Percentiles rank a stretch among this genome's conserved stretches.
phyloP scores from a whole-genome alignment of 441 rosid species.

The Biscutella laevigata region DNA sequence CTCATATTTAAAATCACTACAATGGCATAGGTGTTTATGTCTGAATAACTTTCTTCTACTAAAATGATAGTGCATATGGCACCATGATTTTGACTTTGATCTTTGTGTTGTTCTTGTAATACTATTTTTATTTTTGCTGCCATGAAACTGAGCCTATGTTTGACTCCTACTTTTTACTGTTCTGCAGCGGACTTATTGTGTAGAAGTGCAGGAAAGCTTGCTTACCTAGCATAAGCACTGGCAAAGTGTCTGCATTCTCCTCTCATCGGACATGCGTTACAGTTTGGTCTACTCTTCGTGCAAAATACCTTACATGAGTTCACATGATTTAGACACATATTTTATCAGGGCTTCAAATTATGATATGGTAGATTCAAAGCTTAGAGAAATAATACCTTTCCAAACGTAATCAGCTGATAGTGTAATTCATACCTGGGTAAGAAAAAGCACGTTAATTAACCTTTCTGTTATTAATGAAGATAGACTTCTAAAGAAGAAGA shows the following conservation, averaged over 20 bases:
- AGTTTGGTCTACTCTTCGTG: slow-evolving; percentile 88
- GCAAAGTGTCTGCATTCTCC: slow-evolving; percentile 99
- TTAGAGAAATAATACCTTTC: slow-evolving; percentile 59
- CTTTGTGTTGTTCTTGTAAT: not conserved
- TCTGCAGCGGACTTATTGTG: not conserved
- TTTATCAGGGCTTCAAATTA: slow-evolving; percentile 9
- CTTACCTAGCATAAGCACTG: slow-evolving; percentile 97
- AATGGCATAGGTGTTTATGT: not conserved
- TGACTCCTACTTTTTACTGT: not conserved
- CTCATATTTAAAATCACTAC: slow-evolving; percentile 10
- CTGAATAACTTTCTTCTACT: not conserved
- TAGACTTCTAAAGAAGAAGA: not conserved
- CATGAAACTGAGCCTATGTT: not conserved
- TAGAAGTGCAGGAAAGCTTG: slow-evolving; percentile 18
- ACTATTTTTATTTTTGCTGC: not conserved
- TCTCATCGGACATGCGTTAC: slow-evolving; percentile 99
- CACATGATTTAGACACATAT: slow-evolving; percentile 16
- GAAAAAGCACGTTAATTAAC: slow-evolving; percentile 21
- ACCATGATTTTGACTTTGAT: not conserved
- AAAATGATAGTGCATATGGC: slow-evolving; percentile 7
- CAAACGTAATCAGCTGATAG: slow-evolving; percentile 96
- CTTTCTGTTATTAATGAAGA: slow-evolving; percentile 4
- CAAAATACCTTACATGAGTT: slow-evolving; percentile 78
- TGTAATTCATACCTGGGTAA: slow-evolving; percentile 82
- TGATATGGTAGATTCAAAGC: not conserved